Evolutionary conservation across 2,329 filamentous ascomycete species (phyloP).

Genomic region (Pseudocercospora macadamiae): DNA sequence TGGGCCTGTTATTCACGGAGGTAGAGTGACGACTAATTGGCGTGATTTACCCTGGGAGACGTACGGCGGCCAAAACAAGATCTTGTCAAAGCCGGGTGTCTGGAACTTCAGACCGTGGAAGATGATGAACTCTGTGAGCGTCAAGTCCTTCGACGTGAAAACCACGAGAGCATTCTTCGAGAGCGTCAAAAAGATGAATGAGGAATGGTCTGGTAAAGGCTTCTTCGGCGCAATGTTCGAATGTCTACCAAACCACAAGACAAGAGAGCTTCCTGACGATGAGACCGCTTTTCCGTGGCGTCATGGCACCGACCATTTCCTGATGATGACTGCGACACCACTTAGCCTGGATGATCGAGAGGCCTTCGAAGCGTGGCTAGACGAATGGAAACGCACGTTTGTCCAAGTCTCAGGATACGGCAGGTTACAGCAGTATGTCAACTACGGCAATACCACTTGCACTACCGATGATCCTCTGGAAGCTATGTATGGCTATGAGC

Average conservation of each 20-base stretch:
- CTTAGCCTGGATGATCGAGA: not conserved
- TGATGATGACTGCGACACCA: constrained; percentile 6
- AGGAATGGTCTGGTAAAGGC: constrained; percentile 9
- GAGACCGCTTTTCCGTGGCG: constrained; percentile 10
- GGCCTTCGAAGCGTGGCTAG: not conserved
- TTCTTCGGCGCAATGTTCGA: constrained; percentile 11
- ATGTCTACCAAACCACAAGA: constrained; percentile 4
- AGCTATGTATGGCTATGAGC: constrained; percentile 54
- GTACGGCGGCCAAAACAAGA: constrained; percentile 12
- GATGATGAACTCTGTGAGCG: constrained; percentile 10
- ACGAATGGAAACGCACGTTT: not conserved
- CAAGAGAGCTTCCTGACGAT: constrained; percentile 5
- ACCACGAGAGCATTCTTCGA: constrained; percentile 9
- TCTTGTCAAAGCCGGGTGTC: not conserved
- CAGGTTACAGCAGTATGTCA: constrained; percentile 31
- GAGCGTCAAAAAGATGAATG: not conserved
- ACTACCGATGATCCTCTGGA: constrained; percentile 43
- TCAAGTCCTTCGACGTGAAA: constrained; percentile 1
- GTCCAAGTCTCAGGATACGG: constrained; percentile 1
- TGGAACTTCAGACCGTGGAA: constrained; percentile 5
- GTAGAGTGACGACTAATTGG: constrained; percentile 7
- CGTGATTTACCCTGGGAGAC: constrained; percentile 12
- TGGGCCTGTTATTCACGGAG: constrained; percentile 1
- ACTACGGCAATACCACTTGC: constrained; percentile 53
- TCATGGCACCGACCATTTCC: constrained; percentile 4